These are phyloP conservation scores for Phytophthora sp. DNA, from an alignment of 352 stramenopile species.

Conservation along the genomic window DNA sequence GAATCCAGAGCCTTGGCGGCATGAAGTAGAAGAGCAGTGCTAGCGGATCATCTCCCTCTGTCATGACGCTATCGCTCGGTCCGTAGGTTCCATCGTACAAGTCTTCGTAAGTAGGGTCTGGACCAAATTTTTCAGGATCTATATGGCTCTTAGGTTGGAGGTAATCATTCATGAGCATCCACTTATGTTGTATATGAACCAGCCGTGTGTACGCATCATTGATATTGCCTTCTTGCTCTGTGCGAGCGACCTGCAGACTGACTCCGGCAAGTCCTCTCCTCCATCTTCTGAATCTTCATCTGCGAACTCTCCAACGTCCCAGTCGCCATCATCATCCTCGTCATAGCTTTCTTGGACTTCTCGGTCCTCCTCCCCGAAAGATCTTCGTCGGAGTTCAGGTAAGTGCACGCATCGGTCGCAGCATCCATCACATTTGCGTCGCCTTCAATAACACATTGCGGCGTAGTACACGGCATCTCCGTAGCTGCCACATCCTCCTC, in stretches of 20 bases:
- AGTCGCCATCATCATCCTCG: background rate
- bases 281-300: background rate
- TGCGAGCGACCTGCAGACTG: background rate
- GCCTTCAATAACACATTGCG: background rate
- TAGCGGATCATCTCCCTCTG: background rate
- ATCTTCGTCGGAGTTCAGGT: background rate
- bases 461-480: no score
- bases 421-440: background rate
- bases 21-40: background rate
- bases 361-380: no score
- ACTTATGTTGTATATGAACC: conserved; percentile 1
- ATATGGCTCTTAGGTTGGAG: background rate
- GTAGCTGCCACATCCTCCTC: no score
- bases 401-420: background rate
- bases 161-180: background rate
- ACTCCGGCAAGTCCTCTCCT: background rate
- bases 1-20: background rate
- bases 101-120: background rate
- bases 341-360: background rate
- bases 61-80: background rate
- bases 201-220: background rate
- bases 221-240: background rate
- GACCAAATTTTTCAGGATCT: background rate
- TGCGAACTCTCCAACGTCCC: background rate
- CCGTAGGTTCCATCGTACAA: background rate